Conservation (phyloP, 371 early-diverging fungal genomes). For the Lichtheimia ramosa region DNA sequence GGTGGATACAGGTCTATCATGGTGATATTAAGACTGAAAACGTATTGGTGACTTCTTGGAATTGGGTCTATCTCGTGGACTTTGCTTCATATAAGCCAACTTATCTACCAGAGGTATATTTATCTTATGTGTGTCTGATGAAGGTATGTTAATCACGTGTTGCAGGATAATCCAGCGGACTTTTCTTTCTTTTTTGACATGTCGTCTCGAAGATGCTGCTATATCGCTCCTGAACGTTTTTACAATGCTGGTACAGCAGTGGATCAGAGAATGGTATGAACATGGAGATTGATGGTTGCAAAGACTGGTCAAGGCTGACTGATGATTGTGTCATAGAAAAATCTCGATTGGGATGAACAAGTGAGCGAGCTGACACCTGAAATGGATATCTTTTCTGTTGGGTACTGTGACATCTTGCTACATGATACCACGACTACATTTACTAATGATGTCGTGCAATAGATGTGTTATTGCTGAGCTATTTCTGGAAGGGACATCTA, state of each 20-base stretch:
- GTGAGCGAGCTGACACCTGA: conserved; percentile 64
- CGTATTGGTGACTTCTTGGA: conserved; percentile 75
- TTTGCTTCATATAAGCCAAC: conserved; percentile 92
- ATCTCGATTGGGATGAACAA: conserved; percentile 32
- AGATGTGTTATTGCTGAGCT: conserved; percentile 95
- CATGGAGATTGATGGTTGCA: neutral
- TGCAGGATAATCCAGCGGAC: conserved; percentile 90
- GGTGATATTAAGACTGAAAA: conserved; percentile 94
- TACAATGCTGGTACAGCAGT: conserved; percentile 70
- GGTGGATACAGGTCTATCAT: conserved; percentile 65
- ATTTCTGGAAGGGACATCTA: conserved; percentile 86
- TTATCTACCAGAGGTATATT: conserved; percentile 79
- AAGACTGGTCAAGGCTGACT: neutral
- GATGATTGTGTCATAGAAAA: conserved; percentile 19
- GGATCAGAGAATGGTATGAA: conserved; percentile 56
- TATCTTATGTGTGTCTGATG: too few relatives aligned
- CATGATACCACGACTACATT: neutral
- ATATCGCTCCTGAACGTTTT: conserved; percentile 95
- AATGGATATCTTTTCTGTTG: conserved; percentile 95
- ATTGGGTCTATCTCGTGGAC: conserved; percentile 88
- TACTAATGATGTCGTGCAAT: neutral
- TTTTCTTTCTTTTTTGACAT: conserved; percentile 95
- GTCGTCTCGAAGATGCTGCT: conserved; percentile 83
- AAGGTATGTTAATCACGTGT: neutral
- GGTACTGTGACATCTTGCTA: conserved; percentile 47